Evolutionary conservation across 2,329 filamentous ascomycete genomes (phyloP), one percentile per base, ranked within the genome.

Genomic region (Hansfordia pulvinata): DNA sequence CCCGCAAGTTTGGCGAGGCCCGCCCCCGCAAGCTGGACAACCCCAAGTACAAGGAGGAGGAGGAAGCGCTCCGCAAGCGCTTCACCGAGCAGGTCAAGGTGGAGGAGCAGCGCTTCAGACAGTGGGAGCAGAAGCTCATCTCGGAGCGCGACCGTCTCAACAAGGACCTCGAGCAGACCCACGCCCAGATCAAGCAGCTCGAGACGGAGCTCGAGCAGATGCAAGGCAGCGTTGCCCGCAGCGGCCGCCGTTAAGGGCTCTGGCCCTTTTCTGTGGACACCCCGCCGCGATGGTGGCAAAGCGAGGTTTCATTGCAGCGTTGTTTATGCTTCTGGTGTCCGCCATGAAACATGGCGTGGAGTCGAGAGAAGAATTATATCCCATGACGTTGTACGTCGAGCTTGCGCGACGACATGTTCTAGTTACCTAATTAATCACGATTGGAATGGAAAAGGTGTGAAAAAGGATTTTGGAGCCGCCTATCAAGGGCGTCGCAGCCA

Each of bases 51-150:
- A 98, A 98, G 75, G 90, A 98, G 58, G 90, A 98, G 61, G 90
- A 98, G 54, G 90, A 98, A 69, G 82, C 83, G 35, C 76, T 98
- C 40, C 78, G 90, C 62, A 98, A 98, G 76, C 76, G 92, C 44
- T 98, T 98, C 64, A 98, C 90, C 43, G 90, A 98, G 66, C 90
- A 98, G 60, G 90, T 98, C 67, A 98, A 98, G 82, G 82, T 98
- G 49, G 92, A 98, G 68, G 90, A 98, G 64, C 85, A 93, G 65
- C 77, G 90, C 41, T 98, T 98, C 77, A 76, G 92, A 59, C 81
- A 93, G 62, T 98, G 90, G 90, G 90, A 98, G 66, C 90, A 98
- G 75, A 96, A 96, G 74, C 82, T 98, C 56, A 98, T 98, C 49
- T 77, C 83, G 37, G 90, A 98, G 73, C 80, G 90, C 58, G 92